phyloP scores from a whole-genome alignment of 2,329 filamentous ascomycete species.

The Coniochaeta sp. region DNA sequence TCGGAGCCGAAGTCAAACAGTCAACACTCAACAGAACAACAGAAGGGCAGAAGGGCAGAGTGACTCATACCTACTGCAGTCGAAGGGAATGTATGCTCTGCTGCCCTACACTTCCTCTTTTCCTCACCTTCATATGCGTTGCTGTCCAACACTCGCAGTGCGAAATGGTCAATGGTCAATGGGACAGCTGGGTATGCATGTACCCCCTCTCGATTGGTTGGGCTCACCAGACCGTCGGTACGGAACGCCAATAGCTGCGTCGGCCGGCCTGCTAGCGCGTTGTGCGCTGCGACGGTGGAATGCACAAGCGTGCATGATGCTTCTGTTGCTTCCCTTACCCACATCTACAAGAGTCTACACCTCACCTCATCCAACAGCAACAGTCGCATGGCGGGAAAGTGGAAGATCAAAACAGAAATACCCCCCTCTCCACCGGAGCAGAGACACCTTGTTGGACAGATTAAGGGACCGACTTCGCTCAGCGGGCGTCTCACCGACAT shows the following conservation, averaged over 20 bases:
- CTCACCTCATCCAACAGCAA: slow-evolving; percentile 1
- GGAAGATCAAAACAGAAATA: not conserved
- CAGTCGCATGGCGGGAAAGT: not conserved
- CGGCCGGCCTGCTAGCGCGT: not conserved
- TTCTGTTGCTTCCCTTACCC: not conserved
- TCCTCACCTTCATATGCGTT: slow-evolving; percentile 16
- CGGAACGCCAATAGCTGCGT: not conserved
- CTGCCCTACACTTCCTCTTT: slow-evolving; percentile 13
- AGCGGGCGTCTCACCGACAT: not conserved
- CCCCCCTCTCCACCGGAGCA: not conserved
- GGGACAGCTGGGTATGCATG: not conserved
- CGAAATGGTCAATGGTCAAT: not conserved
- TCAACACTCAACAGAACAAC: slow-evolving; percentile 2
- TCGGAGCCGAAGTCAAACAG: slow-evolving; percentile 9
- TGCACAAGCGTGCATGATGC: no score
- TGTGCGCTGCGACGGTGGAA: not conserved
- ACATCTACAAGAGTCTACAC: no score
- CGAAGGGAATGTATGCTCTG: slow-evolving; percentile 14
- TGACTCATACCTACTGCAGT: slow-evolving; percentile 15
- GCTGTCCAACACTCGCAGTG: slow-evolving; percentile 20
- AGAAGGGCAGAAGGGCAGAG: slow-evolving; percentile 6
- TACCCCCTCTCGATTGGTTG: not conserved
- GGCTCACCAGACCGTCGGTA: not conserved
- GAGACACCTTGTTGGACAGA: not conserved
- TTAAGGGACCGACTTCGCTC: not conserved